Percentiles rank a stretch among this genome's conserved stretches.
These are phyloP conservation scores for Tricholoma flavovirens DNA, from an alignment of 768 basidiomycete genomes.

Conservation along the genomic window DNA sequence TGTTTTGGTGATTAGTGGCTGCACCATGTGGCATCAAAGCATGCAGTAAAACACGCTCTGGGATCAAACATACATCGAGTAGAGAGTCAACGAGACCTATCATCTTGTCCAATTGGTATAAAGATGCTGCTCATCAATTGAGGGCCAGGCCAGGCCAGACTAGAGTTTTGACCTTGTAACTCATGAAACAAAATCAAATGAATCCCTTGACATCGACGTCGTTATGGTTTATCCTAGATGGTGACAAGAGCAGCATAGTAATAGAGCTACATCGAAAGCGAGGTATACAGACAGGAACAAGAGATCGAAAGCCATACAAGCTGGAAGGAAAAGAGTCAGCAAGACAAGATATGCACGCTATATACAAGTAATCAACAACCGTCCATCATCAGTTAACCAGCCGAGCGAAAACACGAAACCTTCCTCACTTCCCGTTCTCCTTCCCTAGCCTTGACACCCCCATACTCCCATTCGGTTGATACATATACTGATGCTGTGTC, in stretches of 20 bases:
- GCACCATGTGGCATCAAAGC: not conserved
- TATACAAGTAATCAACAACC: not conserved
- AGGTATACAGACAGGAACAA: not conserved
- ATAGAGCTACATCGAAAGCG: not conserved
- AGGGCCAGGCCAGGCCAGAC: too few species aligned
- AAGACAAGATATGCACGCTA: not conserved
- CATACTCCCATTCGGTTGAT: conserved; percentile 35
- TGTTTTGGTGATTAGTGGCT: too few species aligned
- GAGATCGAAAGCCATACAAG: not conserved
- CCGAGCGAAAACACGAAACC: not conserved
- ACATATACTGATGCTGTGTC: conserved; percentile 38
- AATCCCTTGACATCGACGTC: not conserved
- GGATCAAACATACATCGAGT: too few species aligned
- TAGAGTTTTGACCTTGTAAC: not conserved
- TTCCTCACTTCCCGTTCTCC: conserved; percentile 27
- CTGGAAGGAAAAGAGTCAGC: not conserved
- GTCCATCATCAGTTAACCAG: not conserved
- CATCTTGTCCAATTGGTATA: too few species aligned
- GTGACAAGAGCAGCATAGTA: not conserved
- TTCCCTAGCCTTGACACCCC: conserved; percentile 20
- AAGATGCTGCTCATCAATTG: too few species aligned
- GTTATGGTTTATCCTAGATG: not conserved
- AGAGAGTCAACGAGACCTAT: too few species aligned
- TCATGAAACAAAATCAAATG: not conserved
- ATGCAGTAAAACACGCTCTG: not conserved